Percentiles rank a stretch among this genome's conserved stretches.
Conservation (phyloP, 1,284 basidiomycete genomes). For the Microbotryum lychnidis-dioicae region DNA sequence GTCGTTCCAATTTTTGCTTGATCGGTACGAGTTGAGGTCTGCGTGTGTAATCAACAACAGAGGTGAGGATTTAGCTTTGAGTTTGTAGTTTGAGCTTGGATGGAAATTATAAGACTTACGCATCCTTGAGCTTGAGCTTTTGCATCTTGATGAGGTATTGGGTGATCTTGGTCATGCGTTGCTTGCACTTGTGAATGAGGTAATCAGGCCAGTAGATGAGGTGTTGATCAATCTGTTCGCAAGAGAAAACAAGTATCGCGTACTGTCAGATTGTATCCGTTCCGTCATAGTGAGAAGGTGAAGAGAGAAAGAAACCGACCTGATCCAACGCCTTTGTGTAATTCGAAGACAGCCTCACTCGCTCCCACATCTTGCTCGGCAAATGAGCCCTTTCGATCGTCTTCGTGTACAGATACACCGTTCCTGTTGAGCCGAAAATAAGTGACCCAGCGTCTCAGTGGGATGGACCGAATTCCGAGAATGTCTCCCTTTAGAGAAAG, state of each 20-base stretch:
- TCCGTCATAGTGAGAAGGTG: not conserved
- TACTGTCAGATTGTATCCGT: not conserved
- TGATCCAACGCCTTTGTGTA: conserved; percentile 91
- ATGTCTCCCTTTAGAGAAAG: not conserved
- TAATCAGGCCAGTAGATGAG: conserved; percentile 97
- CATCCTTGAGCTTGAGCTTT: conserved; percentile 74
- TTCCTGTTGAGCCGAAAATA: conserved; percentile 48
- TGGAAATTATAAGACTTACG: conserved; percentile 51
- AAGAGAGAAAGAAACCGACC: conserved; percentile 45
- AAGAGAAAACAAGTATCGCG: too few species aligned
- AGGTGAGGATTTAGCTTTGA: not conserved
- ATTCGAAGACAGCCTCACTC: conserved; percentile 84
- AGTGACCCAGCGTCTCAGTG: not conserved
- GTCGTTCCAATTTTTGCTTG: conserved; percentile 95
- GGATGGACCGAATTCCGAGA: not conserved
- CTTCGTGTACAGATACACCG: conserved; percentile 94
- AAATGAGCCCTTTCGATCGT: conserved; percentile 95
- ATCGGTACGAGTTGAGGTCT: conserved; percentile 89
- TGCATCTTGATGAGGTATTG: conserved; percentile 99
- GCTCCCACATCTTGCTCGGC: conserved; percentile 95
- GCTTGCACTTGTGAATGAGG: conserved; percentile 97
- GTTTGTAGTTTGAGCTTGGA: not conserved
- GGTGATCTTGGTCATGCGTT: conserved; percentile 96
- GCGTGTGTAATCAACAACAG: conserved; percentile 3
- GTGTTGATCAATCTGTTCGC: conserved; percentile 76